Evolutionary conservation across 805 yeast genomes (phyloP).

Genomic region (Lipomyces starkeyi): DNA sequence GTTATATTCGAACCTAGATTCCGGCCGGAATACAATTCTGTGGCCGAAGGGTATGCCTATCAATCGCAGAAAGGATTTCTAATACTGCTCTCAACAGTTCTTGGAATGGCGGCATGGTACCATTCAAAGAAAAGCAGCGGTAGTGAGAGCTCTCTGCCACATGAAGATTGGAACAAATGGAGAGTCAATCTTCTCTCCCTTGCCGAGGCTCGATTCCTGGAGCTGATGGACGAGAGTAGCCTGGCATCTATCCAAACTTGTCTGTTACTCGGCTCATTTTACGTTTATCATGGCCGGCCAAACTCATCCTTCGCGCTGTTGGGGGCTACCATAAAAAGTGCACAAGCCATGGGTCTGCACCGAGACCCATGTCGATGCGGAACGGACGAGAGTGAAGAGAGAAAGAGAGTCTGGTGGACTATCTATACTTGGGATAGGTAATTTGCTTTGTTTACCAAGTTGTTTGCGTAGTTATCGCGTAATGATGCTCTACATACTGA

Average conservation of each 20-base stretch:
- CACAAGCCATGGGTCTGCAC: conserved; percentile 26
- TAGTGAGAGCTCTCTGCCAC: not conserved
- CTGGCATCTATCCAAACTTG: conserved; percentile 28
- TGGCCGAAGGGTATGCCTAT: not conserved
- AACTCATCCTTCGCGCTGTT: conserved; percentile 22
- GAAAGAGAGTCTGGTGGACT: conserved; percentile 4
- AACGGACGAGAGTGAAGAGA: not conserved
- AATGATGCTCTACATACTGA: not conserved
- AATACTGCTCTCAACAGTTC: not conserved
- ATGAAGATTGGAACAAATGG: conserved; percentile 8
- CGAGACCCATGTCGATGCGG: conserved; percentile 13
- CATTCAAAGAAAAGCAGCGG: not conserved
- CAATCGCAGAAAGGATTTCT: conserved; percentile 5
- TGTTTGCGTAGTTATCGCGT: not conserved
- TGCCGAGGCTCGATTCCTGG: conserved; percentile 11
- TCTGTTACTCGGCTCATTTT: conserved; percentile 20
- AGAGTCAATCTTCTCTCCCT: conserved; percentile 7
- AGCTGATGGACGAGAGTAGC: conserved; percentile 21
- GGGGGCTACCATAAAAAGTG: conserved; percentile 24
- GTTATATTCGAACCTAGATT: conserved; percentile 10
- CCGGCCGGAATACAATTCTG: not conserved
- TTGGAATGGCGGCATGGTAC: conserved; percentile 6
- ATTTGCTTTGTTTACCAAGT: too few species aligned
- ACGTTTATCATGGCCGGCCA: conserved; percentile 27
- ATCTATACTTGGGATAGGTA: conserved; percentile 5